These are phyloP conservation scores for Leccinum variicolor DNA, from an alignment of 768 basidiomycete genomes.

Conservation along the genomic window DNA sequence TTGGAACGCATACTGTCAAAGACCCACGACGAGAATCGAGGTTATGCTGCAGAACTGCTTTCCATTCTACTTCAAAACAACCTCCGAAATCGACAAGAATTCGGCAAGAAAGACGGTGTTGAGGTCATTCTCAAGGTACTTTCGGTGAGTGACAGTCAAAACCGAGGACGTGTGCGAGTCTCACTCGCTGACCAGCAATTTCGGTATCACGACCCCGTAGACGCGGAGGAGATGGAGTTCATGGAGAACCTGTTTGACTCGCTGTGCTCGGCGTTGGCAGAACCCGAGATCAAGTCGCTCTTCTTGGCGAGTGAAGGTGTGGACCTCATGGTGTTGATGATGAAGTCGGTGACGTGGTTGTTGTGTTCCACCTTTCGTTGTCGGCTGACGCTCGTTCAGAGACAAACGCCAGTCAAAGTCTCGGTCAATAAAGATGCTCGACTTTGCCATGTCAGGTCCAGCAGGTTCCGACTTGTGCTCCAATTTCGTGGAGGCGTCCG, in stretches of 20 bases:
- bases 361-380: neutral
- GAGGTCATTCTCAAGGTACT: constrained; percentile 72
- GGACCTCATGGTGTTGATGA: constrained; percentile 97
- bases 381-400: constrained; percentile 38
- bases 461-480: constrained; percentile 70
- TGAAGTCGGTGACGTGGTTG: constrained; percentile 64
- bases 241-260: constrained; percentile 97
- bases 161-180: constrained; percentile 4
- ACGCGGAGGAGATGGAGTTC: constrained; percentile 91
- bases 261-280: constrained; percentile 81
- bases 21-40: constrained; percentile 83
- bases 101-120: constrained; percentile 75
- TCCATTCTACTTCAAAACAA: constrained; percentile 84
- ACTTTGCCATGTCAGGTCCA: constrained; percentile 84
- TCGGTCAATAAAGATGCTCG: constrained; percentile 85
- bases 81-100: constrained; percentile 59
- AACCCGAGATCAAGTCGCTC: constrained; percentile 70
- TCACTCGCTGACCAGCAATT: constrained; percentile 60
- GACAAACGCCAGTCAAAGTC: constrained; percentile 80
- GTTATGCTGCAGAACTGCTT: constrained; percentile 92
- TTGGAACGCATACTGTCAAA: constrained; percentile 70
- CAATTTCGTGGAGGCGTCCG: constrained; percentile 82
- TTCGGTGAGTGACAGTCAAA: constrained; percentile 56
- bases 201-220: constrained; percentile 76
- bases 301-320: constrained; percentile 93